Percentiles rank a stretch among this genome's conserved stretches.
phyloP scores from a whole-genome alignment of 495 filamentous ascomycete genomes.

The Annulohypoxylon maeteangense region DNA sequence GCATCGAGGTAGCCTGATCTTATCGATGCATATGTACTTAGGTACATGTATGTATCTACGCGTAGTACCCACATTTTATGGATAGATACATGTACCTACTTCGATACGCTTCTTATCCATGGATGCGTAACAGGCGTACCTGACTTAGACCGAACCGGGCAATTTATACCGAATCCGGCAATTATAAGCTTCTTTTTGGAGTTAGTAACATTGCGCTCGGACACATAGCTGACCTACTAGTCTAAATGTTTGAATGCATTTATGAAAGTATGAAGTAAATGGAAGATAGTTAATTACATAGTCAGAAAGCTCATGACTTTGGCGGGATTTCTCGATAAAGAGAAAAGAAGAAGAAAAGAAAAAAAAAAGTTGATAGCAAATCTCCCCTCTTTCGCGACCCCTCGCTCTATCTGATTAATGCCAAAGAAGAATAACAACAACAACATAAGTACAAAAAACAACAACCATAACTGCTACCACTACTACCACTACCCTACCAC shows the following conservation, averaged over 20 bases:
- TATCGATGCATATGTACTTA: neutral
- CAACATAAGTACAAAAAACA: slow-evolving; percentile 4
- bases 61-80: slow-evolving; percentile 1
- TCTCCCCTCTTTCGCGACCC: slow-evolving; percentile 44
- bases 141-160: slow-evolving; percentile 4
- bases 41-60: neutral
- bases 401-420: slow-evolving; percentile 32
- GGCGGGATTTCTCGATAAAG: slow-evolving; percentile 7
- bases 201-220: slow-evolving; percentile 6
- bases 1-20: neutral
- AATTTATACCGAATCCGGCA: slow-evolving; percentile 6
- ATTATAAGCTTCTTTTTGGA: slow-evolving; percentile 1
- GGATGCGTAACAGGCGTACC: slow-evolving; percentile 5
- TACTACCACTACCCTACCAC: neutral
- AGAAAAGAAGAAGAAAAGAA: slow-evolving; percentile 32
- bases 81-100: neutral
- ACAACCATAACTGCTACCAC: neutral
- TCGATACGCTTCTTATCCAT: no score
- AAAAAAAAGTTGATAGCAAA: slow-evolving; percentile 35
- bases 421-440: slow-evolving; percentile 29
- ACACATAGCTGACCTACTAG: neutral
- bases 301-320: neutral
- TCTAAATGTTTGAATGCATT: neutral
- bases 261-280: neutral
- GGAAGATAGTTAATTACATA: neutral